A percentile compares a stretch with the other conserved stretches of the same genome.
These are phyloP conservation scores for Fistulifera pelliculosa DNA, from an alignment of 108 stramenopile species.

Conservation along the genomic window DNA sequence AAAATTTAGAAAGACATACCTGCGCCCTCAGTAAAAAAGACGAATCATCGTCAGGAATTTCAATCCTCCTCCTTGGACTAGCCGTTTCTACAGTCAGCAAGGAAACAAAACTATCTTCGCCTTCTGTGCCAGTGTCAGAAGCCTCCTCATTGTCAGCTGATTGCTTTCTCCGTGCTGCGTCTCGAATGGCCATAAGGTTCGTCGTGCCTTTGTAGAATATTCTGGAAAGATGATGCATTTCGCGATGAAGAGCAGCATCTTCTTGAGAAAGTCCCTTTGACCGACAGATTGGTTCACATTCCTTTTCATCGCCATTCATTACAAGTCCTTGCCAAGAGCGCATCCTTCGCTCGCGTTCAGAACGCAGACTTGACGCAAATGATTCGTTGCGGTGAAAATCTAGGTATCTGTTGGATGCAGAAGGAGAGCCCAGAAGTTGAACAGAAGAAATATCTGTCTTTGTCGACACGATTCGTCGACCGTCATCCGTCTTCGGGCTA, in stretches of 20 bases:
- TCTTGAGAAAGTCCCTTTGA: conserved; percentile 30
- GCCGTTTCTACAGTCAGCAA: conserved; percentile 57
- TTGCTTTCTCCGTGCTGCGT: conserved; percentile 27
- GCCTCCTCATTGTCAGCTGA: conserved; percentile 11
- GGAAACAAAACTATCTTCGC: conserved; percentile 17
- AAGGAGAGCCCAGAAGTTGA: neutral
- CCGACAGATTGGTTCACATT: conserved; percentile 32
- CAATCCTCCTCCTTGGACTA: conserved; percentile 46
- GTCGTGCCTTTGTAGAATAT: conserved; percentile 60
- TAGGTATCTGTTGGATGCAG: conserved; percentile 27
- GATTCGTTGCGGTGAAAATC: conserved; percentile 67
- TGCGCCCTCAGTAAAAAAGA: conserved; percentile 75
- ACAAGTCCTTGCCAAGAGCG: conserved; percentile 42
- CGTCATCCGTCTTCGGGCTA: neutral
- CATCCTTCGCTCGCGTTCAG: conserved; percentile 55
- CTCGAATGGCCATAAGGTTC: conserved; percentile 44
- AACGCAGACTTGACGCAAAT: conserved; percentile 63
- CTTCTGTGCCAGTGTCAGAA: neutral
- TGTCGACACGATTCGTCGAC: neutral
- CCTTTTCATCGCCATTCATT: conserved; percentile 15
- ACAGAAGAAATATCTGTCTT: neutral
- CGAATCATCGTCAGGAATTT: conserved; percentile 83
- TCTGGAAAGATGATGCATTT: conserved; percentile 63
- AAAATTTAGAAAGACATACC: conserved; percentile 10
- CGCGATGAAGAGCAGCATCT: conserved; percentile 42